Percentiles rank a stretch among this genome's conserved stretches.
These are phyloP conservation scores for Xylariaceae sp. DNA, from an alignment of 2,329 filamentous ascomycete genomes.

Conservation along the genomic window DNA sequence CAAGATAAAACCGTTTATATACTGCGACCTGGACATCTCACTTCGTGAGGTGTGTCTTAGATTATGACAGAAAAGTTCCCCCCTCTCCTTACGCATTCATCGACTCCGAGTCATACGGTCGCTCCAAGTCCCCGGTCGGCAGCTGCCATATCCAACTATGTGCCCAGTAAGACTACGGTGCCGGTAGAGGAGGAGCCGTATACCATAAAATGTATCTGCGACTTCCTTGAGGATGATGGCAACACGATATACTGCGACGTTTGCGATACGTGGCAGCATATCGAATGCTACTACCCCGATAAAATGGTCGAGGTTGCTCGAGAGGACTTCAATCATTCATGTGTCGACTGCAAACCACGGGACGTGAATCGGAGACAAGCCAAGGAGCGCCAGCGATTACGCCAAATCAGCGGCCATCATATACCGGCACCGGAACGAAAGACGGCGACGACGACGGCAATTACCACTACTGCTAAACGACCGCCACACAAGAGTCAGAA, in stretches of 20 bases:
- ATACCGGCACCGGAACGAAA: constrained; percentile 59
- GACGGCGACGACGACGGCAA: constrained; percentile 33
- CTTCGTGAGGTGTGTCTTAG: constrained; percentile 43
- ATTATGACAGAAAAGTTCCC: constrained; percentile 59
- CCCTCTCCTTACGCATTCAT: constrained; percentile 49
- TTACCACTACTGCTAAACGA: constrained; percentile 30
- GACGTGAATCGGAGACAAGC: constrained; percentile 68
- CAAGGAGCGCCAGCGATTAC: constrained; percentile 61
- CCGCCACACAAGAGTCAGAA: constrained; percentile 75
- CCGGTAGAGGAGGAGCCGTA: constrained; percentile 72
- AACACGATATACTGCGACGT: constrained; percentile 94
- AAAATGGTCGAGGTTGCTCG: constrained; percentile 67
- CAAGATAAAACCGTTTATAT: constrained; percentile 39
- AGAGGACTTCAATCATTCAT: constrained; percentile 73
- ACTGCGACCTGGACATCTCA: constrained; percentile 26
- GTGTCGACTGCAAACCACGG: constrained; percentile 80
- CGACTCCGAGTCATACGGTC: constrained; percentile 48
- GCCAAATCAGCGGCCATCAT: constrained; percentile 43
- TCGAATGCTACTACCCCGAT: constrained; percentile 84
- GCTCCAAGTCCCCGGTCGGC: constrained; percentile 37
- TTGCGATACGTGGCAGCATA: constrained; percentile 98
- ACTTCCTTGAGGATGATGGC: constrained; percentile 90
- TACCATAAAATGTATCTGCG: constrained; percentile 97
- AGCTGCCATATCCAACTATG: constrained; percentile 37
- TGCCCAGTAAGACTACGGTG: constrained; percentile 44